Percentiles rank a stretch among this genome's conserved stretches.
phyloP scores from a whole-genome alignment of 2,329 filamentous ascomycete species.

The Rutstroemia sydowiana region DNA sequence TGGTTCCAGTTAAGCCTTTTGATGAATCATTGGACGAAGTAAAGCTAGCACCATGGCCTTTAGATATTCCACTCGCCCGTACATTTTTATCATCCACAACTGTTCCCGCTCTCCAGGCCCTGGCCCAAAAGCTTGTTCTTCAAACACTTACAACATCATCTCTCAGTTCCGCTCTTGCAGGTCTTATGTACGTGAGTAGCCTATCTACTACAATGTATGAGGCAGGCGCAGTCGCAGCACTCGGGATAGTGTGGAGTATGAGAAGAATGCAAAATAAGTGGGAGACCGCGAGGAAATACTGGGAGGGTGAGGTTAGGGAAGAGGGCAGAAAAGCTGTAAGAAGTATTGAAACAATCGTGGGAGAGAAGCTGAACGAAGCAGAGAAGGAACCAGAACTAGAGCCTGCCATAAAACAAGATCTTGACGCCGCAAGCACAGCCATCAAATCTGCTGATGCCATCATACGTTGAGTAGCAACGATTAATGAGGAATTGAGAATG shows the following conservation, averaged over 20 bases:
- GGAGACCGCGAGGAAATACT: conserved; percentile 52
- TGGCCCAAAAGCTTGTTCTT: conserved; percentile 67
- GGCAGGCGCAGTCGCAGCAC: conserved; percentile 52
- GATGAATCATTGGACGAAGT: conserved; percentile 14
- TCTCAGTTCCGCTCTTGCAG: conserved; percentile 47
- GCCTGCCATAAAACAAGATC: neutral
- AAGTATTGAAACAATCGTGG: conserved; percentile 47
- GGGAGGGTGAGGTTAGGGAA: conserved; percentile 61
- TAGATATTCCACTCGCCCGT: conserved; percentile 66
- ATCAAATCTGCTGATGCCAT: conserved; percentile 6
- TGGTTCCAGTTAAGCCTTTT: conserved; percentile 17
- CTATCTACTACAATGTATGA: conserved; percentile 50
- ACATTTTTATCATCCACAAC: conserved; percentile 57
- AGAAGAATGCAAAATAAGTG: conserved; percentile 54
- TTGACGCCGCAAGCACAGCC: conserved; percentile 1
- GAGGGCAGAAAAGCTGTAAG: conserved; percentile 57
- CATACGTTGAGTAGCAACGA: conserved; percentile 1
- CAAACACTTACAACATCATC: conserved; percentile 65
- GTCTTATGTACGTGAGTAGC: conserved; percentile 49
- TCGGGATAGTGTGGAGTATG: conserved; percentile 54
- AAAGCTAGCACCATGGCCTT: conserved; percentile 51
- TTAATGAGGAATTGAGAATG: conserved; percentile 4
- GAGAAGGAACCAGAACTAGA: conserved; percentile 4
- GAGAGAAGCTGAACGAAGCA: conserved; percentile 12
- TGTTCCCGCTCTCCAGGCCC: conserved; percentile 62